Percentiles rank a stretch among this genome's conserved stretches.
Evolutionary conservation across 345 rosid genomes (phyloP).

Genomic region (Cardamine occulta): DNA sequence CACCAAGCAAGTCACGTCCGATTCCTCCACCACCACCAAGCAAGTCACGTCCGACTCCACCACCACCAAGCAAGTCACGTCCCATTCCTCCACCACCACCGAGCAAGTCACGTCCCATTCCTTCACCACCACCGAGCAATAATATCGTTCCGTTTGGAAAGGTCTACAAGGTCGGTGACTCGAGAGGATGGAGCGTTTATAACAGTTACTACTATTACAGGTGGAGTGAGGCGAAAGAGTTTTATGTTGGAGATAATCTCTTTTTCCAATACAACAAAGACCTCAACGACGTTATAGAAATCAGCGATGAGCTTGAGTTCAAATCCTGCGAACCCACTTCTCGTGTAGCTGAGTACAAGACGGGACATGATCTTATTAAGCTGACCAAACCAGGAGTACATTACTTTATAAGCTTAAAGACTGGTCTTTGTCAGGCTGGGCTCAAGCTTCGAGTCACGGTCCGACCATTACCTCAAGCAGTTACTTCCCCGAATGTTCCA

Average conservation of each 20-base stretch:
- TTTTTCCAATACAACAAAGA: neutral
- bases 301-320: neutral
- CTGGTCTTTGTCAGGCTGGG: neutral
- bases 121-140: neutral
- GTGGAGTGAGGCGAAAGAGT: neutral
- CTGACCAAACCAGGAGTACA: slow-evolving; percentile 13
- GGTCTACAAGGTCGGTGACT: neutral
- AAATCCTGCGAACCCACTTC: neutral
- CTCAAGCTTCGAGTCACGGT: neutral
- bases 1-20: neutral
- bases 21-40: neutral
- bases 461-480: neutral
- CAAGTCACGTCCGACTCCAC: neutral
- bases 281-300: neutral
- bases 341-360: neutral
- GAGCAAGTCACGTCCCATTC: neutral
- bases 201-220: neutral
- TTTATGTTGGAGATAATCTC: neutral
- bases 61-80: neutral
- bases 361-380: neutral
- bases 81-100: neutral
- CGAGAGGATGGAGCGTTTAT: neutral
- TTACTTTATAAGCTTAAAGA: neutral
- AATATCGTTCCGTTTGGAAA: neutral
- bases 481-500: neutral